phyloP scores from a whole-genome alignment of 1,284 basidiomycete genomes.

The Sporisorium graminicola region DNA sequence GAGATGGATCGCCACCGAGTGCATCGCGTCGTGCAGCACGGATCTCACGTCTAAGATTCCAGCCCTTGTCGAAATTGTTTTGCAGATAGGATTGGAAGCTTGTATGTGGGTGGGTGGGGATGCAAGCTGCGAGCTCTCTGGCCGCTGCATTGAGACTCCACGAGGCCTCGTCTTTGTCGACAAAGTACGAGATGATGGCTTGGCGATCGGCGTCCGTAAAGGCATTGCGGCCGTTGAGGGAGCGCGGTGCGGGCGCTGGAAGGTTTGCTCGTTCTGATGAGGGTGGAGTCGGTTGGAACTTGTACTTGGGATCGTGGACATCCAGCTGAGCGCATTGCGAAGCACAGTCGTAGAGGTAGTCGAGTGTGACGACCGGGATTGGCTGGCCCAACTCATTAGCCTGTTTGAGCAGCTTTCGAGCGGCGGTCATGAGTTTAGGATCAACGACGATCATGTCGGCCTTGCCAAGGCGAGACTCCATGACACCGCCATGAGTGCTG shows the following conservation, averaged over 20 bases:
- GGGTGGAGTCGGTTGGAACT: slow-evolving; percentile 5
- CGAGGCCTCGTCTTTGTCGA: slow-evolving; percentile 18
- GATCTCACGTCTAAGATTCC: slow-evolving; percentile 35
- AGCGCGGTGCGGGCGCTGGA: slow-evolving; percentile 5
- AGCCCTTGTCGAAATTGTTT: slow-evolving; percentile 41
- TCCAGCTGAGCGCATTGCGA: slow-evolving; percentile 19
- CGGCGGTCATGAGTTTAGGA: not conserved
- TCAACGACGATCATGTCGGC: slow-evolving; percentile 43
- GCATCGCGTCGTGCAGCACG: slow-evolving; percentile 17
- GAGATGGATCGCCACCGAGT: slow-evolving; percentile 27
- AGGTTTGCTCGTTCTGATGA: slow-evolving; percentile 3
- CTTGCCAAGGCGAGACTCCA: slow-evolving; percentile 30
- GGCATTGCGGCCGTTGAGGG: slow-evolving; percentile 33
- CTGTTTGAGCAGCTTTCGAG: slow-evolving; percentile 14
- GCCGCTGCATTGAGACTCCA: slow-evolving; percentile 56
- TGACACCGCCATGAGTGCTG: slow-evolving; percentile 34
- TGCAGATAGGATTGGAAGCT: slow-evolving; percentile 56
- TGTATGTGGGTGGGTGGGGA: slow-evolving; percentile 40
- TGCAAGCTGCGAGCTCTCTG: slow-evolving; percentile 26
- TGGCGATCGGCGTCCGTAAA: slow-evolving; percentile 38
- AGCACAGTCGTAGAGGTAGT: slow-evolving; percentile 32
- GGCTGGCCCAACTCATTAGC: slow-evolving; percentile 38
- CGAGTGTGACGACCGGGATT: slow-evolving; percentile 37
- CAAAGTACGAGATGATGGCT: slow-evolving; percentile 44
- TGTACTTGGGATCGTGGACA: slow-evolving; percentile 33